Base-by-base conservation (phyloP, 371 early-diverging fungal species). In the Mucor circinelloides region DNA sequence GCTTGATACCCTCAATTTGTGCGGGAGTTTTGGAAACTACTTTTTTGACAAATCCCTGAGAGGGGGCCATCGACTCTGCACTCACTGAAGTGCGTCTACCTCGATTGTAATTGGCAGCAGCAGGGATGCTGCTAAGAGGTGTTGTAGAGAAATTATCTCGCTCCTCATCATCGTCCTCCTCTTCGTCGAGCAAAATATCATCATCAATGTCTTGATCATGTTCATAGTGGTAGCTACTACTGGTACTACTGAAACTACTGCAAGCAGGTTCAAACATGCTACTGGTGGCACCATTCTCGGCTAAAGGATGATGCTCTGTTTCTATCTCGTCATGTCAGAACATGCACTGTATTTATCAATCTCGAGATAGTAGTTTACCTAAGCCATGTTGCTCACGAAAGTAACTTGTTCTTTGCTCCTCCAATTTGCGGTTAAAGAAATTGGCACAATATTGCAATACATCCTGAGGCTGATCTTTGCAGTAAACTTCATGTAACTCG, bases 51-150 rank as follows among this genome's bases (percentile, higher is more conserved):
- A 87, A 94, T 64, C 89, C 87, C 25, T 83, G 86, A 60, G 89
- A 91, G 31, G 91, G 97, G 34, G 93, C 91, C 92, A 97, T 95
- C 25, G 95, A 95, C 79, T 97, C 97, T 17, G 99, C 96, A 57
- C 92, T 92, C 57, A 98, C 97, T 19, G 95, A 94, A 40, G 94
- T 93, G 63, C 99, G 93, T 46, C 99, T 86, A 19, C 92, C 94
- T n/a, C 85, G 76, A 68, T 84, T 84, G 38, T 82, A 80, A 60
- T 74, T 75, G 23, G 77, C 72, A 28, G 85, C 84, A 46, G 79
- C 73, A 19, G 66, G 38, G 54, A 77, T 40, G 30, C 70, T 58
- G 4, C 27, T 55, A 2, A 68, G 48, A 2, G 80, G 70, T 54
- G 75, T 74, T n/a, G 86, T 82, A 44, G 82, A 78, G 58, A 79